Evolutionary conservation across 202 grass and related monocot species (phyloP), one percentile per base, ranked within the genome.

Genomic region (Zizania palustris): DNA sequence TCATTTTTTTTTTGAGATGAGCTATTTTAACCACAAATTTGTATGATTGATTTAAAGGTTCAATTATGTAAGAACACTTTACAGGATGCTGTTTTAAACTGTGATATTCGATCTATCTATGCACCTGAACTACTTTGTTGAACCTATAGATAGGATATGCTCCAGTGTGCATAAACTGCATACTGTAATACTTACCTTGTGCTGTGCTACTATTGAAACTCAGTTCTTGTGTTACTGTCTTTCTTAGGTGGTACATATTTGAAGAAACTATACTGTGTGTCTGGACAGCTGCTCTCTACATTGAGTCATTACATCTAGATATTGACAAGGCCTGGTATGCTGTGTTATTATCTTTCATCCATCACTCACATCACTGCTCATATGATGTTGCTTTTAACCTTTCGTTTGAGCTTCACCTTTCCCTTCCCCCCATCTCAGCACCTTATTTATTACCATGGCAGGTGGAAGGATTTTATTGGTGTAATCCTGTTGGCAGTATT

Each of bases 181-280:
- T 71, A 60, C 58, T 33, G 18, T 36, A 22, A 37, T 22, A 9
- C 1, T 20, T 20, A 51, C 59, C 5, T 67, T 44, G 7, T 65
- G 28, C n/a, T 60, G 34, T 76, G 45, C 43, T 53, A 48, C 51
- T 45, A 5, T 64, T 41, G 16, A 43, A 41, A 18, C 7, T 40
- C 38, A 46, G 65, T 76, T 57, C 45, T 76, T 72, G 68, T 7
- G 19, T 50, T 76, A 13, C 37, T 18, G 62, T 65, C 45, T 86
- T 81, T 86, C 72, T 34, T 67, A 99, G 96, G 96, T 99, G 92
- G 96, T 99, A 99, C 65, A 87, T 93, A 88, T 87, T 99, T 81
- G 83, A 85, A 78, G 91, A 99, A 85, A 89, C 91, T 73, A 83
- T 91, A 61, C 76, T 99, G 54, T 85, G 57, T 83, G 70, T 79